Evolutionary conservation across 2,329 filamentous ascomycete genomes (phyloP), one percentile per base, ranked within the genome.

Genomic region (Dichotomopilus funicola): DNA sequence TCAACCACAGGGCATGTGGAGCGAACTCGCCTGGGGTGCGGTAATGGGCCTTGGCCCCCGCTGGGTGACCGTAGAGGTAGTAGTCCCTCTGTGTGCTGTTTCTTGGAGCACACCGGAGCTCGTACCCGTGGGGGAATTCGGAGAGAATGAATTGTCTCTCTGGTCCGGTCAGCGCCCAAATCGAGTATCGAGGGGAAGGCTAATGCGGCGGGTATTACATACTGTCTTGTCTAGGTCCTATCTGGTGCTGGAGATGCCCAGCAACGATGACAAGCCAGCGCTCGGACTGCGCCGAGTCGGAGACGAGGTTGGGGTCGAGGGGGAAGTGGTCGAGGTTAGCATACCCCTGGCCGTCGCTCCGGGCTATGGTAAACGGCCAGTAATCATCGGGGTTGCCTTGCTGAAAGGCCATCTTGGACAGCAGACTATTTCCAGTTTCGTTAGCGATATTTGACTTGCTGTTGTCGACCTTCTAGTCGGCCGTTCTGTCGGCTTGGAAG

Each of bases 11-110:
- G 31, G 78, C 59, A 58, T 81, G 78, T 7, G 78, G 67, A 4
- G 73, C 75, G 56, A 81, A 79, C 59, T 81, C 78, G 55, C 78
- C 76, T 0, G 78, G 77, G 44, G 74, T 77, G 64, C 76, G 78
- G 63, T 75, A 80, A 41, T 61, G 62, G 5, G 77, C 67, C 63
- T 76, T 78, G 37, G 70, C 63, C 58, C 77, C 77, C 58, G 73
- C 67, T 5, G 76, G 76, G 55, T 78, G 77, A 7, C 76, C 76
- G 5, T 75, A 78, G 4, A 78, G 71, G 69, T 74, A 76, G 19
- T 77, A 73, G 56, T 78, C 74, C 73, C 61, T 76, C 71, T 31
- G 68, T 63, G 11, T 70, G 58, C 73, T 73, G 33, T 63, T 66
- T 5, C 68, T 56, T 59, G 72, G 72, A 47, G 60, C 59, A 12